Percentiles rank a stretch among this genome's conserved stretches.
Conservation (phyloP, 495 filamentous ascomycete species). For the Platismatia glauca region DNA sequence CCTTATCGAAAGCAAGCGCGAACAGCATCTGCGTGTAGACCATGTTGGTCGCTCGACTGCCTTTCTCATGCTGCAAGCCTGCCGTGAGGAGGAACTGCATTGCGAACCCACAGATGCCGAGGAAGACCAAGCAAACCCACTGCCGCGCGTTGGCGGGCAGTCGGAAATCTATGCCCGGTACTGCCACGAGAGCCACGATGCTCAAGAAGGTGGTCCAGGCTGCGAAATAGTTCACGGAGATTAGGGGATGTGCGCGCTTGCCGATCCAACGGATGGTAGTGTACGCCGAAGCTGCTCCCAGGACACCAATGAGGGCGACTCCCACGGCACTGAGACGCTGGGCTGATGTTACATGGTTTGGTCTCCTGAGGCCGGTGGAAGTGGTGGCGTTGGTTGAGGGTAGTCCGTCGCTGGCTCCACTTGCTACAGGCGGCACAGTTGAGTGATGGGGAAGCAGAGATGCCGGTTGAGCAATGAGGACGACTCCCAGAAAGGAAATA, state of each 20-base stretch:
- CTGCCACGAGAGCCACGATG: slow-evolving; percentile 45
- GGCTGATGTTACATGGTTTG: slow-evolving; percentile 42
- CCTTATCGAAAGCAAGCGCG: slow-evolving; percentile 70
- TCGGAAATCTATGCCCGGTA: slow-evolving; percentile 46
- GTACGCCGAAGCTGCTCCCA: slow-evolving; percentile 69
- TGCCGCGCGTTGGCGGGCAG: slow-evolving; percentile 54
- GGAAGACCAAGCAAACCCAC: slow-evolving; percentile 59
- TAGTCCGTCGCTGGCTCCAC: slow-evolving; percentile 18
- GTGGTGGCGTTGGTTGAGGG: slow-evolving; percentile 22
- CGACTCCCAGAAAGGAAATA: slow-evolving; percentile 69
- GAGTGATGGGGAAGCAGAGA: slow-evolving; percentile 37
- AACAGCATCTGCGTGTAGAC: slow-evolving; percentile 90
- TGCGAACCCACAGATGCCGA: slow-evolving; percentile 70
- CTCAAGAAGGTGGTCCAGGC: slow-evolving; percentile 60
- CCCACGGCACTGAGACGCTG: slow-evolving; percentile 68
- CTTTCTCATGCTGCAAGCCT: slow-evolving; percentile 58
- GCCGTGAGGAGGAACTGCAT: slow-evolving; percentile 85
- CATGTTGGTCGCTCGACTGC: slow-evolving; percentile 76
- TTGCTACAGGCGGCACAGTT: slow-evolving; percentile 19
- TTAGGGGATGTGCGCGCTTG: slow-evolving; percentile 69
- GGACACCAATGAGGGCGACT: slow-evolving; percentile 67
- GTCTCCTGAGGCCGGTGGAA: slow-evolving; percentile 20
- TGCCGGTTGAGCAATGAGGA: slow-evolving; percentile 72
- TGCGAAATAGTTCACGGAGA: slow-evolving; percentile 82
- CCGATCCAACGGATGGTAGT: slow-evolving; percentile 82